These are phyloP conservation scores for Wickerhamia fluorescens DNA, from an alignment of 805 yeast genomes.

Conservation along the genomic window DNA sequence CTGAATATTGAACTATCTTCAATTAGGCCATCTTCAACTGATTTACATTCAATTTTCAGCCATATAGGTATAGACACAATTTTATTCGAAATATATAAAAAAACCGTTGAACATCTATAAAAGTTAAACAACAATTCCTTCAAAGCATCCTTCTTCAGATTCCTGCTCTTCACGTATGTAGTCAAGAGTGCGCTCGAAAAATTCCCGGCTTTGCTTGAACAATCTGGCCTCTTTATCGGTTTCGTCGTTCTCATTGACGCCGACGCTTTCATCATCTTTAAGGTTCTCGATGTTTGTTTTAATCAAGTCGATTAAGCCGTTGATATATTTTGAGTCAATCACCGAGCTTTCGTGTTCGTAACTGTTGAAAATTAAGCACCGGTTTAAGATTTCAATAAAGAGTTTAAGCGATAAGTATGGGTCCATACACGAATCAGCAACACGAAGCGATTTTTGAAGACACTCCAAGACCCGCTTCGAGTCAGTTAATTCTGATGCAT, in stretches of 20 bases:
- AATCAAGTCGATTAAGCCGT: slow-evolving; percentile 80
- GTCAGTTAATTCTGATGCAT: no score
- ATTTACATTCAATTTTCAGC: neutral
- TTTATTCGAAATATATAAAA: no score
- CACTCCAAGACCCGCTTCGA: slow-evolving; percentile 80
- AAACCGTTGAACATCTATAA: no score
- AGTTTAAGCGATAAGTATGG: slow-evolving; percentile 63
- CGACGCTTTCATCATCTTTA: slow-evolving; percentile 21
- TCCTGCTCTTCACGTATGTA: slow-evolving; percentile 65
- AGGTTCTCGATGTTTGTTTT: slow-evolving; percentile 52
- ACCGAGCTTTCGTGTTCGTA: slow-evolving; percentile 46
- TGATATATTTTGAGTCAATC: slow-evolving; percentile 69
- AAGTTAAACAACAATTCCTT: slow-evolving; percentile 30
- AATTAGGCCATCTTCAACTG: no score
- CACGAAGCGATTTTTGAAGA: slow-evolving; percentile 77
- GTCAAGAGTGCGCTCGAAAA: slow-evolving; percentile 62
- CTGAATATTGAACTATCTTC: no score
- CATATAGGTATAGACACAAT: neutral
- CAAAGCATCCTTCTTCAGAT: slow-evolving; percentile 64
- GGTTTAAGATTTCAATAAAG: slow-evolving; percentile 83
- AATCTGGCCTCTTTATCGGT: slow-evolving; percentile 23
- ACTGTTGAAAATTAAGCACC: slow-evolving; percentile 77
- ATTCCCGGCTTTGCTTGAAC: slow-evolving; percentile 24
- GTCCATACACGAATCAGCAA: slow-evolving; percentile 94
- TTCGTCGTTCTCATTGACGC: no score